Evolutionary conservation across 1,284 basidiomycete genomes (phyloP), one percentile per base, ranked within the genome.

Genomic region (Fomitiporia mediterranea): DNA sequence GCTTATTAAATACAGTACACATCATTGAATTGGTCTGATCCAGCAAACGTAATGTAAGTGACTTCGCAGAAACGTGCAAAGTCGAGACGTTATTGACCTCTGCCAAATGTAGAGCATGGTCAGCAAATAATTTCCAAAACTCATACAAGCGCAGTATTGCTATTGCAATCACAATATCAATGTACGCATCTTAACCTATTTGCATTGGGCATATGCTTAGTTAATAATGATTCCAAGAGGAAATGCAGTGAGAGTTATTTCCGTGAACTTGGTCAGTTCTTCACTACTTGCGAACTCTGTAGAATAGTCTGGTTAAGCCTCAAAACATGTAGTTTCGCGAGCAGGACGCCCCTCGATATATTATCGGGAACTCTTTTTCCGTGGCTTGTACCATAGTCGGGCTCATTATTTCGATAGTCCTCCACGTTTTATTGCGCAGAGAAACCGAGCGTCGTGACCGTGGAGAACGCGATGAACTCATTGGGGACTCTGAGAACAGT

Each of bases 141-240:
- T 77, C 80, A 0, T 89, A 89, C 68, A 89, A 89, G 63, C 82
- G 87, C 21, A 83, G 83, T 60, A 85, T 88, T 1, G 78, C 83
- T 0, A 72, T 89, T 25, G 87, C 75, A 0, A 83, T 87, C 81
- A 76, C 81, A 3, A 83, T 86, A 54, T 77, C 80, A 30, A 66
- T 64, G 69, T 70, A 40, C 60, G 68, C 51, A 30, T 39, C 7
- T 9, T 7, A 56, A 15, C 39, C 6, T 15, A 6, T 43, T 40
- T 37, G 6, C 28, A 17, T 27, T 9, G 23, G 11, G 43, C 6
- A 4, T 11, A 11, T 11, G 6, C 32, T 23, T 17, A 6, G 7
- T 11, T 34, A 42, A 13, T 21, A 13, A 11, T 23, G n/a, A 11
- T 21, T 19, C 53, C 71, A 70, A 64, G 74, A 72, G 1, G 76